A percentile compares a stretch with the other conserved stretches of the same genome.
Conservation (phyloP, 192 early-diverging fungal species). For the Borealophlyctis nickersoniae region DNA sequence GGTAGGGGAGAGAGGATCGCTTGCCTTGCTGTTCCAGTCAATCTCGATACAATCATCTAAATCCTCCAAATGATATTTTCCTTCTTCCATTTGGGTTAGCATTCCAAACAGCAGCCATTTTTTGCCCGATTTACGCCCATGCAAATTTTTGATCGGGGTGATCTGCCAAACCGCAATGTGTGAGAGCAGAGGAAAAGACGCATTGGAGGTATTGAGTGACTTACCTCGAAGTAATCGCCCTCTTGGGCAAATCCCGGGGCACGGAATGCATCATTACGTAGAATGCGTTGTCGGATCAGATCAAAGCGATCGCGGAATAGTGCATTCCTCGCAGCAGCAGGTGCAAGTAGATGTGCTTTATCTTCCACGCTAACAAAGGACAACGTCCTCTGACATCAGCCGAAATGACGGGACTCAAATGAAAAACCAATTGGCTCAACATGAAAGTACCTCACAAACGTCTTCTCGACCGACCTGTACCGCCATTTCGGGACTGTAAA, state of each 20-base stretch:
- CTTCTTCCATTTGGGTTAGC: slow-evolving; percentile 77
- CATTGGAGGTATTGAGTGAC: neutral
- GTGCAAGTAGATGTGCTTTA: slow-evolving; percentile 47
- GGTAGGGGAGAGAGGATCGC: too few species aligned
- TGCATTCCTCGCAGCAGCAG: slow-evolving; percentile 59
- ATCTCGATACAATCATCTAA: slow-evolving; percentile 73
- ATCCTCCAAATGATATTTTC: slow-evolving; percentile 83
- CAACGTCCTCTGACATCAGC: neutral
- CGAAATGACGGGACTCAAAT: neutral
- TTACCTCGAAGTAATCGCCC: slow-evolving; percentile 25
- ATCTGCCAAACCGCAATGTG: slow-evolving; percentile 43
- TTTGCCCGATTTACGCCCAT: slow-evolving; percentile 60
- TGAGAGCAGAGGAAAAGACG: neutral
- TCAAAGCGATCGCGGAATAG: slow-evolving; percentile 78
- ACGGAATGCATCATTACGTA: slow-evolving; percentile 78
- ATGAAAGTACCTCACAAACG: slow-evolving; percentile 49
- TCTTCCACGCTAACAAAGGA: slow-evolving; percentile 9
- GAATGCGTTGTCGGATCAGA: slow-evolving; percentile 70
- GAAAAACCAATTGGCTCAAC: neutral
- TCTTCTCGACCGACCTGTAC: slow-evolving; percentile 63
- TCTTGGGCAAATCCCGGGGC: slow-evolving; percentile 57
- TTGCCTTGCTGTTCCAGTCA: slow-evolving; percentile 57
- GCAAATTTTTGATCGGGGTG: slow-evolving; percentile 77
- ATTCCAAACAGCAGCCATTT: slow-evolving; percentile 80
- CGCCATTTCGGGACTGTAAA: slow-evolving; percentile 69